These are phyloP conservation scores for Dendrobium huoshanense DNA, from an alignment of 106 monocot species.

Conservation along the genomic window DNA sequence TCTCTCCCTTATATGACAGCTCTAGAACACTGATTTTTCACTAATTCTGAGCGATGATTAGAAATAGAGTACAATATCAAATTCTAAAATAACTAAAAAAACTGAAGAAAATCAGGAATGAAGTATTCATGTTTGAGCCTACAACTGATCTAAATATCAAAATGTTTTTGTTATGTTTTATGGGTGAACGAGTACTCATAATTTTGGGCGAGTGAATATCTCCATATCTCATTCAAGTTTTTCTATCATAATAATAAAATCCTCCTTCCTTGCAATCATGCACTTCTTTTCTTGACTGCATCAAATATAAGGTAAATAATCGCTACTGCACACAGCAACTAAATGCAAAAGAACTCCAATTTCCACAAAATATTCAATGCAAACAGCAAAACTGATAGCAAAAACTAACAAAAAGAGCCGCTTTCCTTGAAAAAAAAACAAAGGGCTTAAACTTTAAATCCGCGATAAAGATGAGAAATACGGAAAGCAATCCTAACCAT, in stretches of 20 bases:
- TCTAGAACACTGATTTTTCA: background rate
- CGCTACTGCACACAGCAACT: background rate
- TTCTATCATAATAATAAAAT: too few relatives aligned
- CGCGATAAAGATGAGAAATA: background rate
- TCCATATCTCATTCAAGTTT: too few relatives aligned
- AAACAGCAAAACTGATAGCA: background rate
- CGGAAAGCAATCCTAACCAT: slow-evolving; percentile 11
- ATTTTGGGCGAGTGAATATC: too few relatives aligned
- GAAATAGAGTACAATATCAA: background rate
- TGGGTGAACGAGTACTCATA: too few relatives aligned
- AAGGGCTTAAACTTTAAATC: background rate
- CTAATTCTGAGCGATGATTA: background rate
- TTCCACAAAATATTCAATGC: background rate
- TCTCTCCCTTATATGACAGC: background rate
- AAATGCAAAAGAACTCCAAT: background rate
- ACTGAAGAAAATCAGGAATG: background rate
- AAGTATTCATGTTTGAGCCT: background rate
- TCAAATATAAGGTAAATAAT: background rate
- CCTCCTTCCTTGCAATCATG: background rate
- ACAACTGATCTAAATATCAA: too few relatives aligned
- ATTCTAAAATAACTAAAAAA: background rate
- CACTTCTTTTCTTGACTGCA: background rate
- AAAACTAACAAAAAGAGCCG: background rate
- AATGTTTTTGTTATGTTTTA: background rate
- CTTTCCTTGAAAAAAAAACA: background rate